These are phyloP conservation scores for Vigna angularis DNA, from an alignment of 306 rosid species.

Conservation along the genomic window DNA sequence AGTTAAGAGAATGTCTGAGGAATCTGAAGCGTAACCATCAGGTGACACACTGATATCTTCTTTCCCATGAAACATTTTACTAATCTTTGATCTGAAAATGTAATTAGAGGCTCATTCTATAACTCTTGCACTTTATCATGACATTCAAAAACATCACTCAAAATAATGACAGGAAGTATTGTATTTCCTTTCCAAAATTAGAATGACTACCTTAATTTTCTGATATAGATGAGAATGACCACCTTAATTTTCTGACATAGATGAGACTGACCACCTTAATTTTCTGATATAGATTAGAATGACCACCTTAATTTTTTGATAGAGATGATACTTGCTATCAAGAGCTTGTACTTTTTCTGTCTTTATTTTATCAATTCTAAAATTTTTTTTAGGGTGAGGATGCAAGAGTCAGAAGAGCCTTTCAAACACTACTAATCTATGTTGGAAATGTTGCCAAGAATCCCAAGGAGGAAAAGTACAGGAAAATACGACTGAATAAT, in stretches of 20 bases:
- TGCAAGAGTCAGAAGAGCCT: constrained; percentile 70
- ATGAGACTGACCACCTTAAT: neutral
- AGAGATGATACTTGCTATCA: neutral
- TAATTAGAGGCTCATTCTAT: neutral
- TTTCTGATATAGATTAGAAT: neutral
- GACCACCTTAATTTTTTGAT: neutral
- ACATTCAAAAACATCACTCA: neutral
- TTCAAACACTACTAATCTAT: constrained; percentile 69
- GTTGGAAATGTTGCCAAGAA: constrained; percentile 79
- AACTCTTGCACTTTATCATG: constrained; percentile 6
- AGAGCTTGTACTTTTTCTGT: neutral
- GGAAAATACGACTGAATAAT: constrained; percentile 79
- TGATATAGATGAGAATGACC: neutral
- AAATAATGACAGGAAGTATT: neutral
- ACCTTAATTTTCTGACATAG: neutral
- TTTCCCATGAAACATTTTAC: neutral
- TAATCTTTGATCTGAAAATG: neutral
- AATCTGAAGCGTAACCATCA: constrained; percentile 61
- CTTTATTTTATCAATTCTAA: neutral
- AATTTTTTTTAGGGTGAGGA: constrained; percentile 60
- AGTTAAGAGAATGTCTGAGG: constrained; percentile 70
- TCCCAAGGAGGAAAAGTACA: constrained; percentile 77
- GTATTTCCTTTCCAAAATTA: neutral
- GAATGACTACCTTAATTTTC: neutral
- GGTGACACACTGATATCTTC: constrained; percentile 48